phyloP scores from a whole-genome alignment of 2,329 filamentous ascomycete species.

The Fusarium tupiense region DNA sequence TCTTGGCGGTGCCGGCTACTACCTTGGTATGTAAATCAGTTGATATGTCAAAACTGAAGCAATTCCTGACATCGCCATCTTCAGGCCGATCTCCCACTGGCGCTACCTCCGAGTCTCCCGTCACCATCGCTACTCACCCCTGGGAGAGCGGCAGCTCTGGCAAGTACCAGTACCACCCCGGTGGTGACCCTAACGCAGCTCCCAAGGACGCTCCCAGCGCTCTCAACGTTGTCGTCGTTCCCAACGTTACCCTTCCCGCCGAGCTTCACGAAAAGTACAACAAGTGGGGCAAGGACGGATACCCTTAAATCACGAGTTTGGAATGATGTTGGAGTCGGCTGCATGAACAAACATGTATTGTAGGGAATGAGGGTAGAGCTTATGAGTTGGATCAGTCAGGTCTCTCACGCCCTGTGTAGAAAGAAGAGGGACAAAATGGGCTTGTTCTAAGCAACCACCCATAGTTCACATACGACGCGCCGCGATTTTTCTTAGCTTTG shows the following conservation, averaged over 20 bases:
- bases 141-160: constrained; percentile 79
- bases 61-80: constrained; percentile 37
- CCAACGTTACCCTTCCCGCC: constrained; percentile 92
- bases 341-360: constrained; percentile 25
- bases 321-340: constrained; percentile 14
- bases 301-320: constrained; percentile 57
- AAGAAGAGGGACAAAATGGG: constrained; percentile 40
- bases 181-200: constrained; percentile 78
- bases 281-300: constrained; percentile 99
- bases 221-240: constrained; percentile 92
- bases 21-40: constrained; percentile 71
- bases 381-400: constrained; percentile 15
- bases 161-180: constrained; percentile 84
- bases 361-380: constrained; percentile 15
- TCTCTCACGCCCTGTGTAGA: constrained; percentile 22
- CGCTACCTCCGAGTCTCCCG: constrained; percentile 80
- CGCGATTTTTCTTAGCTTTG: constrained; percentile 35
- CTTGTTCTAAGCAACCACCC: constrained; percentile 37
- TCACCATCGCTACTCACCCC: constrained; percentile 85
- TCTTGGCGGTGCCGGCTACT: constrained; percentile 89
- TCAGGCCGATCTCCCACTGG: constrained; percentile 85
- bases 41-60: not conserved
- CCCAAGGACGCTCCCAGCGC: constrained; percentile 94
- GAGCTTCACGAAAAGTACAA: constrained; percentile 96
- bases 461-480: constrained; percentile 40